These are phyloP conservation scores for Mycena indigotica DNA, from an alignment of 768 basidiomycete species.

Conservation along the genomic window DNA sequence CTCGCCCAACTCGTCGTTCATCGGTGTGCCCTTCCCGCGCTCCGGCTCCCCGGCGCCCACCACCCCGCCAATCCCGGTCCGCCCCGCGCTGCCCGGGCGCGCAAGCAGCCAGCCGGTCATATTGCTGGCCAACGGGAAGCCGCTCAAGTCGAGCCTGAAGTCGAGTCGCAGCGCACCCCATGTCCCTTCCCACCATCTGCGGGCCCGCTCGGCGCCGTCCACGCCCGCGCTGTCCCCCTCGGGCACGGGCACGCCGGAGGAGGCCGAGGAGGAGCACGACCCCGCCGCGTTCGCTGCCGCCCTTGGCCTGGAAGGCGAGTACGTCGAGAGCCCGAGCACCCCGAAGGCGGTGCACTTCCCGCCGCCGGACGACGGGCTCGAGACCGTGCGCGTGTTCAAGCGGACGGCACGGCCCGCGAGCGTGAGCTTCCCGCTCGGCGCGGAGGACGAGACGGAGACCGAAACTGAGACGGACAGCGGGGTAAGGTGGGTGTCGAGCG, in stretches of 20 bases:
- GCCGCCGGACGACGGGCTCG: conserved; percentile 57
- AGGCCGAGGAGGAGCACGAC: neutral
- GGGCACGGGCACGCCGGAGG: conserved; percentile 34
- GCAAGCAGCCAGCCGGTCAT: conserved; percentile 37
- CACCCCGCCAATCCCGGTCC: conserved; percentile 34
- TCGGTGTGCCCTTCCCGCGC: conserved; percentile 46
- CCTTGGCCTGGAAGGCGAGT: neutral
- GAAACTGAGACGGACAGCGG: conserved; percentile 44
- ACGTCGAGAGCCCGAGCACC: conserved; percentile 21
- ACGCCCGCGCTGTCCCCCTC: conserved; percentile 45
- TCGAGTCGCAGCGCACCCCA: conserved; percentile 26
- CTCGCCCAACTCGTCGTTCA: neutral
- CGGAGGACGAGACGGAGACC: conserved; percentile 45
- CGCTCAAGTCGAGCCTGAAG: conserved; percentile 86
- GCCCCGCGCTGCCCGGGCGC: conserved; percentile 35
- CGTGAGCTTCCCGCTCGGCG: conserved; percentile 33
- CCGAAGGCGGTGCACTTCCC: conserved; percentile 92
- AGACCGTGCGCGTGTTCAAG: conserved; percentile 62
- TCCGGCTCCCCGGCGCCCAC: conserved; percentile 30
- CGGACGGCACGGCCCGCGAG: conserved; percentile 71
- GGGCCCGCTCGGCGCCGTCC: conserved; percentile 59
- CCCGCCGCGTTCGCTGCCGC: conserved; percentile 2
- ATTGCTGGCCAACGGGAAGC: conserved; percentile 74
- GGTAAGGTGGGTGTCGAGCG: neutral
- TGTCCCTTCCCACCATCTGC: conserved; percentile 24